Evolutionary conservation across 305 asterid species (phyloP).

Genomic region (Rubia tinctorum): DNA sequence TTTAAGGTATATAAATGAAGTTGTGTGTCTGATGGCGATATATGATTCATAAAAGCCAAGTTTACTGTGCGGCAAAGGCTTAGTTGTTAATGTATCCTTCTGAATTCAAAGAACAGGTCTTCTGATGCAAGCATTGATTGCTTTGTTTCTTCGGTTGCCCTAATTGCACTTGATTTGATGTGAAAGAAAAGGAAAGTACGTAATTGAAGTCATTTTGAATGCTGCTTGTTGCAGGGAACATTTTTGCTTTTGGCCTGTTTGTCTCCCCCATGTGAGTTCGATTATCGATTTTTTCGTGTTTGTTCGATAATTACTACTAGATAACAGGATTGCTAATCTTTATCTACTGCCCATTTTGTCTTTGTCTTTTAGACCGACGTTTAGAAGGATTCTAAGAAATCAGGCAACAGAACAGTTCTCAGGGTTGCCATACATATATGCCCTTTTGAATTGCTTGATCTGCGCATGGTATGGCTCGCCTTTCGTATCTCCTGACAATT

Average conservation of each 20-base stretch:
- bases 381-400: constrained; percentile 53
- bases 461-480: constrained; percentile 76
- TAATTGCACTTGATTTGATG: constrained; percentile 11
- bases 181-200: not conserved
- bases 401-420: constrained; percentile 66
- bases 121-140: not conserved
- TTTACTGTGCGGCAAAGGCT: not conserved
- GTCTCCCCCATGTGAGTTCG: constrained; percentile 61
- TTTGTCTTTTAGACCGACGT: constrained; percentile 50
- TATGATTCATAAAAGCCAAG: not conserved
- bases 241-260: constrained; percentile 63
- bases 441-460: constrained; percentile 65
- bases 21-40: not conserved
- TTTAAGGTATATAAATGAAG: not conserved
- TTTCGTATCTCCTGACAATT: constrained; percentile 44
- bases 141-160: not conserved
- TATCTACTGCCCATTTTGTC: not conserved
- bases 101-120: not conserved
- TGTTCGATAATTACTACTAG: not conserved
- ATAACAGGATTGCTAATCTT: not conserved
- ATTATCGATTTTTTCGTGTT: not conserved
- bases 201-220: not conserved
- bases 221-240: constrained; percentile 49
- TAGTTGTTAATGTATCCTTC: not conserved
- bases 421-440: constrained; percentile 57